These are phyloP conservation scores for Cryphonectria naterciae DNA, from an alignment of 2,329 filamentous ascomycete genomes.

Conservation along the genomic window DNA sequence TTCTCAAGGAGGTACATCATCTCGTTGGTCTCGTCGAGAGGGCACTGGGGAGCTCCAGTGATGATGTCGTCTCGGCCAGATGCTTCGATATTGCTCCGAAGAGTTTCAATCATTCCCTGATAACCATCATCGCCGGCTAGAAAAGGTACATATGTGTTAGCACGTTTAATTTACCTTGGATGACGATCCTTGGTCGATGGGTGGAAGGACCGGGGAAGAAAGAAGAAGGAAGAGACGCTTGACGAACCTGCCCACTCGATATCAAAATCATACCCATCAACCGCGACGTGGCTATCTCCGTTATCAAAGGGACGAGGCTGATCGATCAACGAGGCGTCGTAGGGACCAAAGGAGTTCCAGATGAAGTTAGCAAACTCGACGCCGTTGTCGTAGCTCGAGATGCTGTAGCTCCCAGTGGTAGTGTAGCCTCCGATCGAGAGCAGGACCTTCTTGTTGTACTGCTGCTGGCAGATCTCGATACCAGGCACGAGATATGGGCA, in stretches of 20 bases:
- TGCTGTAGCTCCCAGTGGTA: constrained; percentile 38
- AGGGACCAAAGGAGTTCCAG: constrained; percentile 44
- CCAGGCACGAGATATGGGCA: constrained; percentile 42
- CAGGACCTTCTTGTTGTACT: constrained; percentile 63
- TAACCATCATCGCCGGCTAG: constrained; percentile 36
- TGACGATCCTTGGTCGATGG: background rate
- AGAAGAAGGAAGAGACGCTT: background rate
- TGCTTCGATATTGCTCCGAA: constrained; percentile 28
- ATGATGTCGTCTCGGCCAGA: constrained; percentile 27
- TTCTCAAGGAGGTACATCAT: constrained; percentile 48
- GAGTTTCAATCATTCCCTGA: constrained; percentile 35
- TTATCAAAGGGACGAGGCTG: constrained; percentile 49
- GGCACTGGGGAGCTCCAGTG: constrained; percentile 51
- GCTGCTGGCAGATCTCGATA: constrained; percentile 54
- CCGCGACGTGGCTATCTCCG: constrained; percentile 39
- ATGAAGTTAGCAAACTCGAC: constrained; percentile 43
- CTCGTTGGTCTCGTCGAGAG: constrained; percentile 42
- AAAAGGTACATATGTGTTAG: constrained; percentile 1
- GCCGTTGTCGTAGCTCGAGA: constrained; percentile 38
- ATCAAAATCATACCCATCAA: constrained; percentile 59
- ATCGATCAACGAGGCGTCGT: constrained; percentile 32
- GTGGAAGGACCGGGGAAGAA: too few species aligned
- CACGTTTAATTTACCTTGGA: background rate
- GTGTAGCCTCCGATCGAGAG: constrained; percentile 64
- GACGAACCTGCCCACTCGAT: constrained; percentile 43